These are phyloP conservation scores for Lathyrus tuberosus DNA, from an alignment of 306 rosid species.

Conservation along the genomic window DNA sequence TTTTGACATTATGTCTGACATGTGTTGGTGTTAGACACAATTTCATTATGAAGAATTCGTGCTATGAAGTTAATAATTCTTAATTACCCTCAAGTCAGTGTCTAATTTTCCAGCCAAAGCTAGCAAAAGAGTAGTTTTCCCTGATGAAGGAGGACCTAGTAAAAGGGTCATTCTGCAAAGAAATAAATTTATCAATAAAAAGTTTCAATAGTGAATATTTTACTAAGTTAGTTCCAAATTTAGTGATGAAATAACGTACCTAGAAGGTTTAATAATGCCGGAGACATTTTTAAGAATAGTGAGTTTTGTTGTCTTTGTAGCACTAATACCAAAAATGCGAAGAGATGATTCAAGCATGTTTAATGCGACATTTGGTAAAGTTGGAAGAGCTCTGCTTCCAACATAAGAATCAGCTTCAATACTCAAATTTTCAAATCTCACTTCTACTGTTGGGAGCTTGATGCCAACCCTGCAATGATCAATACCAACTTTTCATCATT, in stretches of 20 bases:
- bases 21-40: no score
- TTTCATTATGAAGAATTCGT: no score
- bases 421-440: conserved; percentile 67
- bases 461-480: conserved; percentile 76
- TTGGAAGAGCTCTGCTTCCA: conserved; percentile 84
- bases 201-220: background rate
- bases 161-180: conserved; percentile 76
- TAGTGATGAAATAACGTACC: conserved; percentile 55
- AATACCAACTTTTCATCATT: background rate
- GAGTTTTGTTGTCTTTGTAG: conserved; percentile 67
- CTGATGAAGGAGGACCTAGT: conserved; percentile 96
- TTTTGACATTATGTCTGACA: no score
- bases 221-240: background rate
- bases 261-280: conserved; percentile 86
- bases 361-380: conserved; percentile 72
- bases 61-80: background rate
- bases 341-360: conserved; percentile 71
- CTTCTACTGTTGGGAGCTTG: conserved; percentile 78
- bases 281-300: conserved; percentile 82
- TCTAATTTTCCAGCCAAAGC: conserved; percentile 94
- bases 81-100: conserved; percentile 57
- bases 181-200: background rate
- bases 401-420: conserved; percentile 72
- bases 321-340: conserved; percentile 56
- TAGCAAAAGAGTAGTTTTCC: conserved; percentile 85